Conservation (phyloP, 2,329 filamentous ascomycete genomes). For the Zalaria sp. region DNA sequence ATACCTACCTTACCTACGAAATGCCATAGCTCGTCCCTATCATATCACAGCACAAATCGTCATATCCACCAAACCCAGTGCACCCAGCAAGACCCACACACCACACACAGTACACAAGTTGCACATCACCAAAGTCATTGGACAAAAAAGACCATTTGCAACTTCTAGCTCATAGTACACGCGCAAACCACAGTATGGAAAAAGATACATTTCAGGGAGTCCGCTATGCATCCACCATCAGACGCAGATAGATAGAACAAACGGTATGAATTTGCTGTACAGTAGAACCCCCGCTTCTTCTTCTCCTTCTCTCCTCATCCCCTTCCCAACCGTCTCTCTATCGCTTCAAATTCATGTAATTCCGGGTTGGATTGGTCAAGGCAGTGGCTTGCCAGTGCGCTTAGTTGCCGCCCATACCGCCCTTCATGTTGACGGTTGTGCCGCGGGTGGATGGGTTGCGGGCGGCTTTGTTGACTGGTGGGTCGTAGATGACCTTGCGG, state of each 20-base stretch:
- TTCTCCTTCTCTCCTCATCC: neutral
- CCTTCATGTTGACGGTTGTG: conserved; percentile 2
- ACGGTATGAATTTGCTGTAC: conserved; percentile 3
- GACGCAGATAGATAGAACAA: no score
- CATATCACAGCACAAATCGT: no score
- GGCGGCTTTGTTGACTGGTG: conserved; percentile 33
- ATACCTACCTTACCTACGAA: no score
- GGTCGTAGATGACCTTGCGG: conserved; percentile 81
- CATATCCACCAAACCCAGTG: no score
- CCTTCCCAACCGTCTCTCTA: neutral
- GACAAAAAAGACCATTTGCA: conserved; percentile 5
- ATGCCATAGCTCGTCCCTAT: no score
- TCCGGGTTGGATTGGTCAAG: no score
- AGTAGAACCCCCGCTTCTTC: conserved; percentile 3
- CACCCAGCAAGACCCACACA: no score
- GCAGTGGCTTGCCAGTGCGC: no score
- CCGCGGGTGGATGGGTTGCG: conserved; percentile 5
- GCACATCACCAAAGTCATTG: neutral
- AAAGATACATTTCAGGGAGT: neutral
- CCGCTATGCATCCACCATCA: neutral
- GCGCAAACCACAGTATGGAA: conserved; percentile 4
- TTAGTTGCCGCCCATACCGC: conserved; percentile 1
- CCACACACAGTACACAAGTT: no score
- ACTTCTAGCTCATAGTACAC: conserved; percentile 6
- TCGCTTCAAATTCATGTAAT: neutral